A percentile compares a stretch with the other conserved stretches of the same genome.
phyloP scores from a whole-genome alignment of 352 stramenopile species.

The Phytophthora fragariaefolia region DNA sequence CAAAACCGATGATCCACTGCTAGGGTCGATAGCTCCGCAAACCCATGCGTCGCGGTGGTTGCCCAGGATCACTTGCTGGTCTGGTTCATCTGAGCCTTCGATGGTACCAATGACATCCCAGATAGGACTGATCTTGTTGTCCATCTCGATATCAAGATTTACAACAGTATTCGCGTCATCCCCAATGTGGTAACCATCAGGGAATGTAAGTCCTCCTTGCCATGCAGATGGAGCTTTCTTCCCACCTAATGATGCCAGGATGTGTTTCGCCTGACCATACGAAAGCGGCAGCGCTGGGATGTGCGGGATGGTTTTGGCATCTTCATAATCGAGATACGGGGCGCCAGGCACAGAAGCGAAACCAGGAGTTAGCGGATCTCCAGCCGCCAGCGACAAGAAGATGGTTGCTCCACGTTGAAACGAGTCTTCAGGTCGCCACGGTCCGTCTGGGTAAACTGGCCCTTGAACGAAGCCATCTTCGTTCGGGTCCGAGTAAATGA shows the following conservation, averaged over 20 bases:
- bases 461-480: conserved; percentile 72
- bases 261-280: conserved; percentile 75
- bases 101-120: conserved; percentile 91
- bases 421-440: conserved; percentile 55
- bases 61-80: conserved; percentile 74
- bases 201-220: conserved; percentile 60
- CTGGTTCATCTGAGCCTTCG: conserved; percentile 48
- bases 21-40: conserved; percentile 85
- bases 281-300: conserved; percentile 42
- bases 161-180: conserved; percentile 54
- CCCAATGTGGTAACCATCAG: conserved; percentile 69
- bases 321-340: conserved; percentile 46
- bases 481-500: conserved; percentile 81
- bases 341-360: conserved; percentile 47
- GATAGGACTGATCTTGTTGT: conserved; percentile 77
- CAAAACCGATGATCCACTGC: conserved; percentile 77
- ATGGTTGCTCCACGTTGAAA: conserved; percentile 74
- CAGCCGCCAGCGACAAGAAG: conserved; percentile 65
- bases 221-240: conserved; percentile 53
- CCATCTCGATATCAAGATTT: conserved; percentile 66
- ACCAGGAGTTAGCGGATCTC: conserved; percentile 58
- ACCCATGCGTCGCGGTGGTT: conserved; percentile 93
- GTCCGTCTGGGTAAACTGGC: conserved; percentile 64
- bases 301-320: conserved; percentile 57
- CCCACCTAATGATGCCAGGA: conserved; percentile 68